Conservation (phyloP, 495 filamentous ascomycete species). For the Amniculicola lignicola region DNA sequence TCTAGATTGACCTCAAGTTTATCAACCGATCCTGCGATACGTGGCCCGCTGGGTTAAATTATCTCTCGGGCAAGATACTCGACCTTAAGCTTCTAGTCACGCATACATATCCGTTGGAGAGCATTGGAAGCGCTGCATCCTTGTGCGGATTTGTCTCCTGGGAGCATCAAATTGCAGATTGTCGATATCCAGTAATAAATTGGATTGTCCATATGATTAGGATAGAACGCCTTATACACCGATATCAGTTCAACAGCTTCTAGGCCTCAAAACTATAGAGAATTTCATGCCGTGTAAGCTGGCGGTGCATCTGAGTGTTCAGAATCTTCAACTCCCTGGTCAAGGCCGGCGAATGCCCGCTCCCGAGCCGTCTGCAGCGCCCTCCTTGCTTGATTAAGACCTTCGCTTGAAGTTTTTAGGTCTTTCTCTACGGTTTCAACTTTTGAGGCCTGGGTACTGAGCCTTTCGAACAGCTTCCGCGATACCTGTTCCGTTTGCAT, state of each 20-base stretch:
- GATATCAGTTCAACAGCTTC: too few relatives aligned
- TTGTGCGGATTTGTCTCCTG: slow-evolving; percentile 47
- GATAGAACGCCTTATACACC: too few relatives aligned
- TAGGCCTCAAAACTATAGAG: too few relatives aligned
- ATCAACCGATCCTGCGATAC: slow-evolving; percentile 64
- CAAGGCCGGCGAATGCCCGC: slow-evolving; percentile 16
- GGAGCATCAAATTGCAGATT: slow-evolving; percentile 60
- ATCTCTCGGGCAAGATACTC: slow-evolving; percentile 50
- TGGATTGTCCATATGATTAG: too few relatives aligned
- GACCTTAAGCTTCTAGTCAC: slow-evolving; percentile 52
- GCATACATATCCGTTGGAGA: slow-evolving; percentile 55
- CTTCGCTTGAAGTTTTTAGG: slow-evolving; percentile 23
- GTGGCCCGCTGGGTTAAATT: slow-evolving; percentile 57
- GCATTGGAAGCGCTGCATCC: slow-evolving; percentile 55
- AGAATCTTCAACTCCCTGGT: too few relatives aligned
- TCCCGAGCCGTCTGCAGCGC: slow-evolving; percentile 44
- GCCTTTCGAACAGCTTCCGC: slow-evolving; percentile 24
- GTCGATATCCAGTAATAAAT: too few relatives aligned
- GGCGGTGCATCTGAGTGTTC: too few relatives aligned
- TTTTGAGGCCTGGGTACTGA: slow-evolving; percentile 32
- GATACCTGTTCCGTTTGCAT: slow-evolving; percentile 36
- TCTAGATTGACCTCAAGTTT: slow-evolving; percentile 58
- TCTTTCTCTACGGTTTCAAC: slow-evolving; percentile 20
- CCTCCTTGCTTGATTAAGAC: slow-evolving; percentile 37
- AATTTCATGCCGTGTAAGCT: too few relatives aligned